phyloP scores from a whole-genome alignment of 2,329 filamentous ascomycete genomes.

The Dactylellina haptotyla region DNA sequence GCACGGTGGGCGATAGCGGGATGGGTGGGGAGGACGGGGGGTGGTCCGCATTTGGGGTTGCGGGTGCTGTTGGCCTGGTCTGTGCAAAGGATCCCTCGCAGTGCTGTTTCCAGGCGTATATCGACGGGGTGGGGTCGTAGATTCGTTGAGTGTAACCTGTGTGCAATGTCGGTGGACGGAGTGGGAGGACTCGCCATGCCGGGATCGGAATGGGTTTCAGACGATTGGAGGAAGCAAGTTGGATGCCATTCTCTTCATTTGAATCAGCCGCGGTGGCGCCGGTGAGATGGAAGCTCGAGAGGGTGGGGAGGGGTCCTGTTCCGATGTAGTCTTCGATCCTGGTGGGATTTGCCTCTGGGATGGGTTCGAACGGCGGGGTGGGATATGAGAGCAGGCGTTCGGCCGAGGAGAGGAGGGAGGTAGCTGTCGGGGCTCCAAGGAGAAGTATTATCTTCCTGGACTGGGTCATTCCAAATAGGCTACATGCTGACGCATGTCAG shows the following conservation, averaged over 20 bases:
- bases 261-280: not conserved
- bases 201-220: slow-evolving; percentile 19
- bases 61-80: not conserved
- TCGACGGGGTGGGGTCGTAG: slow-evolving; percentile 39
- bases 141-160: slow-evolving; percentile 31
- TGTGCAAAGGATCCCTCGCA: slow-evolving; percentile 16
- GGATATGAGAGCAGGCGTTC: slow-evolving; percentile 25
- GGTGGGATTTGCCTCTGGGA: slow-evolving; percentile 3
- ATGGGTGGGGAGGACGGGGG: no score
- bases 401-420: slow-evolving; percentile 9
- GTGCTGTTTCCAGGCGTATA: slow-evolving; percentile 36
- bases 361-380: slow-evolving; percentile 33
- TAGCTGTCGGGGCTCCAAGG: slow-evolving; percentile 25
- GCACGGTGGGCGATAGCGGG: slow-evolving; percentile 9
- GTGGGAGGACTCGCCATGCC: slow-evolving; percentile 23
- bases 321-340: slow-evolving; percentile 30
- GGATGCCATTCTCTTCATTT: not conserved
- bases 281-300: slow-evolving; percentile 27
- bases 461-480: slow-evolving; percentile 15
- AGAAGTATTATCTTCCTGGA: slow-evolving; percentile 15
- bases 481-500: no score
- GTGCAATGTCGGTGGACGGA: slow-evolving; percentile 18
- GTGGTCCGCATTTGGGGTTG: no score
- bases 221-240: slow-evolving; percentile 3
- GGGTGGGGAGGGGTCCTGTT: slow-evolving; percentile 10